Evolutionary conservation across 2,329 filamentous ascomycete genomes (phyloP).

Genomic region (Trichoderma sp.): DNA sequence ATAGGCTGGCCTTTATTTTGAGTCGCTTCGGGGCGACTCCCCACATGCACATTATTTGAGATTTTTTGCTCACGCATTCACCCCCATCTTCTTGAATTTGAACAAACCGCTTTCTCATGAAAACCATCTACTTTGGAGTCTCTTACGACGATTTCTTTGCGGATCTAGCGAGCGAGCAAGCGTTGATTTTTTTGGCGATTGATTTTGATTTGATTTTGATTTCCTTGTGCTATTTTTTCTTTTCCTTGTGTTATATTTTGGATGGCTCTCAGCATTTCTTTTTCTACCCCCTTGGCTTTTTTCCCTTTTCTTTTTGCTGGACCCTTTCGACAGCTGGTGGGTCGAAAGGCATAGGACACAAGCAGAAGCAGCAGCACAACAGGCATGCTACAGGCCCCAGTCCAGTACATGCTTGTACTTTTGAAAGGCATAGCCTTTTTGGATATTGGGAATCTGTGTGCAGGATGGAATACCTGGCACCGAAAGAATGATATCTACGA

Average conservation of each 20-base stretch:
- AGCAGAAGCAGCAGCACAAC: constrained; percentile 18
- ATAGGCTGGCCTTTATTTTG: constrained; percentile 34
- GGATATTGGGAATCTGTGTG: constrained; percentile 21
- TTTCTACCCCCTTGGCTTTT: neutral
- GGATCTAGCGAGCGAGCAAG: constrained; percentile 41
- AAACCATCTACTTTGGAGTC: constrained; percentile 34
- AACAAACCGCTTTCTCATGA: constrained; percentile 34
- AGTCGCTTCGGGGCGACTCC: constrained; percentile 36
- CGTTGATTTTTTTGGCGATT: constrained; percentile 36
- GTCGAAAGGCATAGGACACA: constrained; percentile 19
- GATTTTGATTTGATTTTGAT: constrained; percentile 25
- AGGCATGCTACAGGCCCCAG: constrained; percentile 23
- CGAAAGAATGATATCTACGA: constrained; percentile 4
- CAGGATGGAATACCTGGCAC: constrained; percentile 5
- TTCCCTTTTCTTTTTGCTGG: neutral
- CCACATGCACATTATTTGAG: constrained; percentile 33
- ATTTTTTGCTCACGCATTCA: constrained; percentile 53
- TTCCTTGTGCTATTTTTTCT: constrained; percentile 21
- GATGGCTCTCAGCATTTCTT: neutral
- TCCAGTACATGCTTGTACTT: constrained; percentile 16
- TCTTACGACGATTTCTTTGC: constrained; percentile 35
- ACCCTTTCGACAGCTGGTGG: neutral
- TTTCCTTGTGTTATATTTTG: constrained; percentile 19
- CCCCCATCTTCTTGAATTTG: constrained; percentile 37
- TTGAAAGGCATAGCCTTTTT: constrained; percentile 21